These are phyloP conservation scores for Cystobasidiaceae sp. DNA, from an alignment of 1,284 basidiomycete genomes.

Conservation along the genomic window DNA sequence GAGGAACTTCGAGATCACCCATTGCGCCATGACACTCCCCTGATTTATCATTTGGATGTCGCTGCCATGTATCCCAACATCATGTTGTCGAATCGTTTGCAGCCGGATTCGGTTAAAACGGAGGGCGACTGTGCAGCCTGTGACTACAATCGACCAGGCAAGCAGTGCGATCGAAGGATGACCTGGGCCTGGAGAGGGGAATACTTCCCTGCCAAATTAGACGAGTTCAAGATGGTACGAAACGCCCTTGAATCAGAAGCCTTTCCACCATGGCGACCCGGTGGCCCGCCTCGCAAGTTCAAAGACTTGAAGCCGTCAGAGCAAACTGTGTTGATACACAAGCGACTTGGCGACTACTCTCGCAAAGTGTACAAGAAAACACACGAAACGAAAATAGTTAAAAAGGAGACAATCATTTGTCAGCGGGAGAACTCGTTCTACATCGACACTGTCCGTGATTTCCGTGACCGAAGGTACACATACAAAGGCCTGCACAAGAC, in stretches of 20 bases:
- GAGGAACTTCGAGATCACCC: slow-evolving; percentile 90
- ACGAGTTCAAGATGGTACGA: slow-evolving; percentile 99
- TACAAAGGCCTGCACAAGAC: slow-evolving; percentile 99
- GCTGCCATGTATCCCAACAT: slow-evolving; percentile 99
- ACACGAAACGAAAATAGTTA: slow-evolving; percentile 97
- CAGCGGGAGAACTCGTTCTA: slow-evolving; percentile 99
- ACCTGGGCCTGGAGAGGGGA: slow-evolving; percentile 99
- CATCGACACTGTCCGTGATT: slow-evolving; percentile 94
- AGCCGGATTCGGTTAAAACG: slow-evolving; percentile 96
- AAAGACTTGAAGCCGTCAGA: slow-evolving; percentile 78
- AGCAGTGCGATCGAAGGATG: slow-evolving; percentile 87
- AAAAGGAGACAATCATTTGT: slow-evolving; percentile 91
- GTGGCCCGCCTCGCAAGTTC: slow-evolving; percentile 71
- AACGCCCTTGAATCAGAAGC: slow-evolving; percentile 91
- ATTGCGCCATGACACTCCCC: slow-evolving; percentile 77
- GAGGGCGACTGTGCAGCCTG: slow-evolving; percentile 96
- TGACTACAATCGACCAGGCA: slow-evolving; percentile 95
- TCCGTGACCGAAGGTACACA: slow-evolving; percentile 96
- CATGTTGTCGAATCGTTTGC: slow-evolving; percentile 99
- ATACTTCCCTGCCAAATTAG: slow-evolving; percentile 93
- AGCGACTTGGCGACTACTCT: slow-evolving; percentile 96
- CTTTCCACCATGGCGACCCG: slow-evolving; percentile 76
- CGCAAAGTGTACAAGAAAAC: slow-evolving; percentile 98
- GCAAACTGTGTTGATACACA: slow-evolving; percentile 87
- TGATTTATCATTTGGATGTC: slow-evolving; percentile 98